phyloP scores from a whole-genome alignment of 2,329 filamentous ascomycete genomes.

The Beauveria rudraprayagi region DNA sequence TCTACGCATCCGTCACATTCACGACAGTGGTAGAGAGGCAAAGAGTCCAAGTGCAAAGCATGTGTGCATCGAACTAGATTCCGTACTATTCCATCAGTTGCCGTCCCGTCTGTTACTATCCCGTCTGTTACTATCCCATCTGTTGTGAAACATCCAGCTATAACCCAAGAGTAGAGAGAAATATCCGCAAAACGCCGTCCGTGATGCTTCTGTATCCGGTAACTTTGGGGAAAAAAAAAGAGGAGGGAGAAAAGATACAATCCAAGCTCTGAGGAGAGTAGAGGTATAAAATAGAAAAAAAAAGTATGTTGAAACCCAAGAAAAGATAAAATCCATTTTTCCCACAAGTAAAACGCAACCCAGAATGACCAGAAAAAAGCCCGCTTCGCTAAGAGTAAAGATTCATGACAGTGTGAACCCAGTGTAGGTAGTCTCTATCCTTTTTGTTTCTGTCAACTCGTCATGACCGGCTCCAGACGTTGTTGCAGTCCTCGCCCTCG shows the following conservation, averaged over 20 bases:
- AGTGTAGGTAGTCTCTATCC: background rate
- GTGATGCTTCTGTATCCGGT: background rate
- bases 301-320: background rate
- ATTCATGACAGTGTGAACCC: background rate
- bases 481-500: conserved; percentile 20
- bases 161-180: background rate
- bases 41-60: no score
- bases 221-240: background rate
- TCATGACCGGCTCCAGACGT: background rate
- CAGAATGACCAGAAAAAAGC: background rate
- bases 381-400: background rate
- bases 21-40: no score
- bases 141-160: background rate
- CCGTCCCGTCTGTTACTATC: no score
- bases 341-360: background rate
- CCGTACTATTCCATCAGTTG: no score
- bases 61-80: no score
- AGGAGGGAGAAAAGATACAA: no score
- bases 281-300: background rate
- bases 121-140: background rate
- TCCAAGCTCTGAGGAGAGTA: no score
- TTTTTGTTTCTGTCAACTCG: background rate
- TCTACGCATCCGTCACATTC: no score
- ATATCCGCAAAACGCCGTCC: no score
- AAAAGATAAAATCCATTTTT: background rate